Evolutionary conservation across 2,329 filamentous ascomycete species (phyloP).

Genomic region (Xylaria sp.): DNA sequence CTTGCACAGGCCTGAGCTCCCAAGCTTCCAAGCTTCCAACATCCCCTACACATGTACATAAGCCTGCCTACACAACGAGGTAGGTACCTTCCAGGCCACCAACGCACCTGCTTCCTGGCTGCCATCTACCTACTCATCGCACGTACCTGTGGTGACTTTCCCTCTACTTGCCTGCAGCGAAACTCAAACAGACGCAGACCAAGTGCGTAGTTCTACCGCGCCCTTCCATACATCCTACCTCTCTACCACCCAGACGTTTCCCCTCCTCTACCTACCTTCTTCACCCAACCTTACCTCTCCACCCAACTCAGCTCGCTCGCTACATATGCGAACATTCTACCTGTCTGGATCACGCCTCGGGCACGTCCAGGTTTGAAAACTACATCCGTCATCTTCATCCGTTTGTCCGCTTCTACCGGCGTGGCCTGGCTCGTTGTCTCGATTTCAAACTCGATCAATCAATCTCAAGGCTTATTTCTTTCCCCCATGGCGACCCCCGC

Average conservation of each 20-base stretch:
- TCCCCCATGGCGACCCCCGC: conserved; percentile 27
- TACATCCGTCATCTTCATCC: neutral
- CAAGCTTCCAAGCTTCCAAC: conserved; percentile 2
- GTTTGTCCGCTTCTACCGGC: neutral
- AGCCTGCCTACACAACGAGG: neutral
- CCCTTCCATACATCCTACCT: conserved; percentile 16
- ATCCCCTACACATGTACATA: neutral
- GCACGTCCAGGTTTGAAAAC: neutral
- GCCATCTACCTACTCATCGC: conserved; percentile 4
- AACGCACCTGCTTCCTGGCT: neutral
- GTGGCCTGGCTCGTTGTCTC: neutral
- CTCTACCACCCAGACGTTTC: conserved; percentile 1
- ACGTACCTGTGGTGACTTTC: conserved; percentile 5
- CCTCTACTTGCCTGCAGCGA: conserved; percentile 8
- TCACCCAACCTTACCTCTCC: conserved; percentile 1
- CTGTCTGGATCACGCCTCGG: neutral
- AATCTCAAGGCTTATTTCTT: neutral
- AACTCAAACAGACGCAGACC: conserved; percentile 9
- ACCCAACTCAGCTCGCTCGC: neutral
- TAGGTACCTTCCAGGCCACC: neutral
- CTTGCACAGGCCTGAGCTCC: conserved; percentile 1
- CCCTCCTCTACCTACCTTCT: conserved; percentile 13
- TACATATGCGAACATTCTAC: neutral
- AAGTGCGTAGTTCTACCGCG: neutral
- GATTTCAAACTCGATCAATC: neutral